These are phyloP conservation scores for Cornus suecica DNA, from an alignment of 148 eudicot genomes.

Conservation along the genomic window DNA sequence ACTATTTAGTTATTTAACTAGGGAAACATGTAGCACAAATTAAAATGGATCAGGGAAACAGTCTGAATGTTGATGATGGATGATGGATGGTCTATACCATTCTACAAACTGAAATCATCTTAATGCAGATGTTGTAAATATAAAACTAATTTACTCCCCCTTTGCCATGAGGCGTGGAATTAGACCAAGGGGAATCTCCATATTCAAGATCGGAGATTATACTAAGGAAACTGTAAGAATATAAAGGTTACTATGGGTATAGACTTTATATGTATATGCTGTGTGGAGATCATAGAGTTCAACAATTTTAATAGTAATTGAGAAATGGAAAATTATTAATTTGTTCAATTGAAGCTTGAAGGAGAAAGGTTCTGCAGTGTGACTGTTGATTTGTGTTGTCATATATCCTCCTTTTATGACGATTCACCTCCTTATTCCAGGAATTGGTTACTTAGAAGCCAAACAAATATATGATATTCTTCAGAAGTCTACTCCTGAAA, in stretches of 20 bases:
- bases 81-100: background rate
- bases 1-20: background rate
- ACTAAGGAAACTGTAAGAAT: background rate
- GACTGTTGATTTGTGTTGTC: background rate
- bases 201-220: background rate
- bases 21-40: background rate
- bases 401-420: conserved; percentile 5
- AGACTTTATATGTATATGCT: background rate
- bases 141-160: background rate
- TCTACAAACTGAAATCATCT: background rate
- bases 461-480: conserved; percentile 78
- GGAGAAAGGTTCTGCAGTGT: background rate
- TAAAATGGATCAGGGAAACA: background rate
- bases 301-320: background rate
- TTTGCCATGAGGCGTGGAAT: too few species aligned
- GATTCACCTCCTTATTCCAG: conserved; percentile 30
- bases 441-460: conserved; percentile 83
- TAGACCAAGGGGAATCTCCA: too few species aligned
- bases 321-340: conserved; percentile 2
- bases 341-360: background rate
- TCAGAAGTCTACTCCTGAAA: conserved; percentile 71
- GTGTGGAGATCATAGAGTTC: background rate
- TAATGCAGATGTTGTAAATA: background rate
- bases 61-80: background rate
- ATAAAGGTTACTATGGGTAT: background rate